Evolutionary conservation across 2,329 filamentous ascomycete species (phyloP).

Genomic region (Berkeleyomyces rouxiae): DNA sequence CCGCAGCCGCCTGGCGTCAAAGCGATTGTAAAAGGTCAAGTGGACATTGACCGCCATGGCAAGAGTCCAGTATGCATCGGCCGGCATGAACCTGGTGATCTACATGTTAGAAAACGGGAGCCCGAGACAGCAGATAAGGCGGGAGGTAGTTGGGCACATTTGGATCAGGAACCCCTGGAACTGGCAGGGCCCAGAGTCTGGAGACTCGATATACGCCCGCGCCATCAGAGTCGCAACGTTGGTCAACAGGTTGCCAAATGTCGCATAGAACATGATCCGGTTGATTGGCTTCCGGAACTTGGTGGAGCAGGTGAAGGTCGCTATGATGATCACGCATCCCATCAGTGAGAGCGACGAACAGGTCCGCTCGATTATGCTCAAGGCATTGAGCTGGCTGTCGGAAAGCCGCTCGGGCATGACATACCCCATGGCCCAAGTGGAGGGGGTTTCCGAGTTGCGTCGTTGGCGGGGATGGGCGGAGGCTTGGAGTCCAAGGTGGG

Average conservation of each 20-base stretch:
- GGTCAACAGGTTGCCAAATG: constrained; percentile 62
- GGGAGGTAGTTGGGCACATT: constrained; percentile 38
- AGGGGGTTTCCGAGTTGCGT: too few relatives aligned
- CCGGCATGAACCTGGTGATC: constrained; percentile 47
- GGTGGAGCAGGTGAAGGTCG: constrained; percentile 50
- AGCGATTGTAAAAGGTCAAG: constrained; percentile 57
- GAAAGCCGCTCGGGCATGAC: neutral
- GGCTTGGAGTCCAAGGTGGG: too few relatives aligned
- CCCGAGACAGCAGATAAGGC: neutral
- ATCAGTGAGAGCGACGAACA: constrained; percentile 55
- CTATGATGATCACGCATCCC: constrained; percentile 54
- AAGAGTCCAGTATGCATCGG: constrained; percentile 55
- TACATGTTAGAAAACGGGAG: neutral
- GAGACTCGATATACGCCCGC: constrained; percentile 35
- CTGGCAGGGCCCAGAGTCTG: constrained; percentile 41
- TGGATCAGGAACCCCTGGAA: constrained; percentile 68
- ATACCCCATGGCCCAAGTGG: neutral
- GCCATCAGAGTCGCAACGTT: constrained; percentile 65
- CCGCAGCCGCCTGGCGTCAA: constrained; percentile 42
- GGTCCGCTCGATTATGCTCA: constrained; percentile 48
- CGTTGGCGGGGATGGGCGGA: too few relatives aligned
- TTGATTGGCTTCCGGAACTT: constrained; percentile 79
- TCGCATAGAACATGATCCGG: constrained; percentile 67
- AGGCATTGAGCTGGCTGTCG: constrained; percentile 26
- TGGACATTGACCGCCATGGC: constrained; percentile 70